Percentiles rank a stretch among this genome's conserved stretches.
These are phyloP conservation scores for Lasiosphaeria miniovina DNA, from an alignment of 495 filamentous ascomycete species.

Conservation along the genomic window DNA sequence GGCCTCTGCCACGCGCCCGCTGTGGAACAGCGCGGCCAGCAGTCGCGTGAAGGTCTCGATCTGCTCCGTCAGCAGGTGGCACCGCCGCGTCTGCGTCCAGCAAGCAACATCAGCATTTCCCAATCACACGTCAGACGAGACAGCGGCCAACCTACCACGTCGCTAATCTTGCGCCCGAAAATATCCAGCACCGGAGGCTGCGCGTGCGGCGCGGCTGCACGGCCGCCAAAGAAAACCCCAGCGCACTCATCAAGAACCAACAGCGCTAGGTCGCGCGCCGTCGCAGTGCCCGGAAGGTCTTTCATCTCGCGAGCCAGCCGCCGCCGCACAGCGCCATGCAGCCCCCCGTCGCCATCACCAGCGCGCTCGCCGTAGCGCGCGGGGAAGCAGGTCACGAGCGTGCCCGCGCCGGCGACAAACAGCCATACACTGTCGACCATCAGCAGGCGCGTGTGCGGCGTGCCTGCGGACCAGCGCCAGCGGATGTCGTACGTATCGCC, in stretches of 20 bases:
- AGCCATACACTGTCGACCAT: constrained; percentile 78
- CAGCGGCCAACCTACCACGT: constrained; percentile 18
- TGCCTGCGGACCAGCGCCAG: too few relatives aligned
- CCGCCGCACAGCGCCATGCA: too few relatives aligned
- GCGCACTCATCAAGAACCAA: constrained; percentile 65
- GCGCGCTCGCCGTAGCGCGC: constrained; percentile 64
- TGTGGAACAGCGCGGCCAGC: too few relatives aligned
- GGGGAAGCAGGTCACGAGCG: constrained; percentile 69
- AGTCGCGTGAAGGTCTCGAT: too few relatives aligned
- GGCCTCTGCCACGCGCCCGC: neutral
- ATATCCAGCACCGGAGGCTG: constrained; percentile 66
- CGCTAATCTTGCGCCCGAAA: constrained; percentile 53
- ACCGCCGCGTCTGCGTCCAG: too few relatives aligned
- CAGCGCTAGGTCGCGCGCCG: constrained; percentile 60
- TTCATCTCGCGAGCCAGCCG: too few relatives aligned
- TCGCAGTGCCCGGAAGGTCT: too few relatives aligned
- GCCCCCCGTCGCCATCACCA: too few relatives aligned
- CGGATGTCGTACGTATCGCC: neutral
- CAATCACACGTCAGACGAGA: too few relatives aligned
- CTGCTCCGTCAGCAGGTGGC: too few relatives aligned
- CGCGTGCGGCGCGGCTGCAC: constrained; percentile 54
- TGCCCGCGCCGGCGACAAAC: constrained; percentile 63
- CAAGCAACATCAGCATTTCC: too few relatives aligned
- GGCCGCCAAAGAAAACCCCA: constrained; percentile 55
- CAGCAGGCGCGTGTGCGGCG: constrained; percentile 50